Evolutionary conservation across 2,329 filamentous ascomycete species (phyloP), one percentile per base, ranked within the genome.

Genomic region (Triangularia setosa): DNA sequence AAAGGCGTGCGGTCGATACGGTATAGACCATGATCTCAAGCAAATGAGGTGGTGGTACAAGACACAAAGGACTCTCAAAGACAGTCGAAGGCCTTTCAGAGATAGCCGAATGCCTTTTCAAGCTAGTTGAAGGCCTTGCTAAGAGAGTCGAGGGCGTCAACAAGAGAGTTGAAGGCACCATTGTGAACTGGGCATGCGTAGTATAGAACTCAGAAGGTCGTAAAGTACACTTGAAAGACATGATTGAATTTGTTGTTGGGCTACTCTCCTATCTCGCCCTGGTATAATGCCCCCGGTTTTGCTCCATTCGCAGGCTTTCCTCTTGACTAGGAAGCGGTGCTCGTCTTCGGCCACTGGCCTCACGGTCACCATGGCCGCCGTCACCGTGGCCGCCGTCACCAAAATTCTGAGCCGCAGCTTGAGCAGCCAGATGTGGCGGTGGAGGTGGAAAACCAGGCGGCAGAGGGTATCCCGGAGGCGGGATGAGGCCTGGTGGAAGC

Each of bases 321-420:
- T 91, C 87, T 77, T 96, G 92, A 73, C 91, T 93, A 0, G 92
- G 92, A 53, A 96, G 77, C 8, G 91, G 92, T 5, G 84, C 91
- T 66, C 88, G 79, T 69, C 90, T 83, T 18, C 87, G 75, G 55
- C 74, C 74, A 23, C 75, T 78, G 4, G 77, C 74, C 33, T 72
- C 60, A 16, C 18, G 40, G n/a, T 48, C 40, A 4, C 40, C 40
- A 48, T 40, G 33, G 7, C 33, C 63, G 4, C 56, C 60, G 11
- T 60, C 64, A 18, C 62, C 57, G n/a, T 40, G 33, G 7, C 33
- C 63, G 4, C 56, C 60, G 11, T 60, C 64, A 18, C 62, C 57
- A n/a, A 35, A 28, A 24, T 12, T 44, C 44, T 63, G 57, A 7
- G 27, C 33, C 33, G 40, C 57, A 54, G 27, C 60, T 52, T 60